Evolutionary conservation across 2,329 filamentous ascomycete species (phyloP).

Genomic region (Colletotrichum magnum): DNA sequence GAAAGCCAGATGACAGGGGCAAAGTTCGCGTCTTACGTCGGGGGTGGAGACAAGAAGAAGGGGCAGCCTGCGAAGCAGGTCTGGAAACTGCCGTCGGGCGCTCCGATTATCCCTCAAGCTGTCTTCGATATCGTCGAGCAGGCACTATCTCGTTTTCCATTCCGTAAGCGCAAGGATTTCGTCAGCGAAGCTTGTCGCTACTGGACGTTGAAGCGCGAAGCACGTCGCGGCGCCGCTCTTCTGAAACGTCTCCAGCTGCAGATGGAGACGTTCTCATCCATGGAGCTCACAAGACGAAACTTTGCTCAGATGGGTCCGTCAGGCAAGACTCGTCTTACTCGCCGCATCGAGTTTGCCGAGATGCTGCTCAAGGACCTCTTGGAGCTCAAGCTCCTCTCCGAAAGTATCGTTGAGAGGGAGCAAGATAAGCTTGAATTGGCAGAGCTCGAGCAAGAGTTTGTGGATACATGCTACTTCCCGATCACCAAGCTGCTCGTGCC

Average conservation of each 20-base stretch:
- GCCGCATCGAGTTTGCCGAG: conserved; percentile 91
- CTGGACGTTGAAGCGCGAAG: conserved; percentile 97
- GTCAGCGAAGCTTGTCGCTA: conserved; percentile 95
- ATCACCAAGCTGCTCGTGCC: conserved; percentile 82
- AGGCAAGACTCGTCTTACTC: conserved; percentile 81
- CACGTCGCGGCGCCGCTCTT: conserved; percentile 89
- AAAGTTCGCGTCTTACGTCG: conserved; percentile 81
- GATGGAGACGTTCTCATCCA: conserved; percentile 96
- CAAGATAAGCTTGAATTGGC: conserved; percentile 82
- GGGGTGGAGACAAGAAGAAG: conserved; percentile 76
- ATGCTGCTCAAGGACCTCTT: conserved; percentile 82
- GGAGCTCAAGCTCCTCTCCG: conserved; percentile 78
- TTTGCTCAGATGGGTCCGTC: conserved; percentile 95
- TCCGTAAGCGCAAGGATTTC: conserved; percentile 90
- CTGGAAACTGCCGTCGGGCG: conserved; percentile 95
- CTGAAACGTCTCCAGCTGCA: conserved; percentile 94
- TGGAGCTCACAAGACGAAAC: conserved; percentile 95
- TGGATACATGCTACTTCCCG: conserved; percentile 94
- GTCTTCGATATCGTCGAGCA: conserved; percentile 89
- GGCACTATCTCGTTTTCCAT: conserved; percentile 84
- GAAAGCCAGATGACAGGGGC: conserved; percentile 88
- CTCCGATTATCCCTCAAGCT: conserved; percentile 91
- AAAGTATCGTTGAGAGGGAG: conserved; percentile 82
- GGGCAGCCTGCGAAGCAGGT: conserved; percentile 77
- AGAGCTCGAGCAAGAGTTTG: conserved; percentile 81